Percentiles rank a stretch among this genome's conserved stretches.
Conservation (phyloP, 169 alveolate species). For the Amoebophrya sp. region DNA sequence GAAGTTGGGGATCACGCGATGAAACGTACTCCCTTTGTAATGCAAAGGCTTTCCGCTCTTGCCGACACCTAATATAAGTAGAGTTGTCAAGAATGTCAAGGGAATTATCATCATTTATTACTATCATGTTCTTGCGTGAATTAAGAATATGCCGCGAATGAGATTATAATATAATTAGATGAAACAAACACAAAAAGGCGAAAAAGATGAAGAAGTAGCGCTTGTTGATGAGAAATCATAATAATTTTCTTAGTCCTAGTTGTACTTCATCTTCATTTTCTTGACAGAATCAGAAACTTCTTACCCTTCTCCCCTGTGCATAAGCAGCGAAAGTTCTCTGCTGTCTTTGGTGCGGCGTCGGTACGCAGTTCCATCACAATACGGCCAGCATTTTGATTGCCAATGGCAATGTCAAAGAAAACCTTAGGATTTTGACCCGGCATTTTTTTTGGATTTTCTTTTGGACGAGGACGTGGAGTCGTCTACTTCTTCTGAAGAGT, state of each 20-base stretch:
- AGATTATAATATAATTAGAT: no score
- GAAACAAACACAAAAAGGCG: no score
- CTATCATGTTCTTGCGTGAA: no score
- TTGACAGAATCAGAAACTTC: no score
- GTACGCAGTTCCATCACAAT: slow-evolving; percentile 87
- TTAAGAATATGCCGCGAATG: no score
- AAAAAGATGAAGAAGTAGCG: no score
- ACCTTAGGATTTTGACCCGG: slow-evolving; percentile 83
- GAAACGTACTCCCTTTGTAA: slow-evolving; percentile 79
- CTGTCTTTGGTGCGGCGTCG: slow-evolving; percentile 92
- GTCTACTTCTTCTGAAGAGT: not conserved
- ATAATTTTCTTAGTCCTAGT: no score
- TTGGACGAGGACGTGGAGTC: not conserved
- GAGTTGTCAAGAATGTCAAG: no score
- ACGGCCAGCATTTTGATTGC: slow-evolving; percentile 70
- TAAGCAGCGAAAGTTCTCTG: slow-evolving; percentile 93
- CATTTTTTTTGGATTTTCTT: slow-evolving; percentile 41
- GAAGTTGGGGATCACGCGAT: slow-evolving; percentile 82
- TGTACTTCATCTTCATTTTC: no score
- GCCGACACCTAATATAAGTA: no score
- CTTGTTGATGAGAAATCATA: no score
- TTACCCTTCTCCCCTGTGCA: slow-evolving; percentile 90
- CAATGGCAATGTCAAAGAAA: slow-evolving; percentile 77
- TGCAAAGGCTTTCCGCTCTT: slow-evolving; percentile 66
- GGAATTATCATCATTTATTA: no score